Evolutionary conservation across 192 early-diverging fungal genomes (phyloP).

Genomic region (Spinellus fusiger): DNA sequence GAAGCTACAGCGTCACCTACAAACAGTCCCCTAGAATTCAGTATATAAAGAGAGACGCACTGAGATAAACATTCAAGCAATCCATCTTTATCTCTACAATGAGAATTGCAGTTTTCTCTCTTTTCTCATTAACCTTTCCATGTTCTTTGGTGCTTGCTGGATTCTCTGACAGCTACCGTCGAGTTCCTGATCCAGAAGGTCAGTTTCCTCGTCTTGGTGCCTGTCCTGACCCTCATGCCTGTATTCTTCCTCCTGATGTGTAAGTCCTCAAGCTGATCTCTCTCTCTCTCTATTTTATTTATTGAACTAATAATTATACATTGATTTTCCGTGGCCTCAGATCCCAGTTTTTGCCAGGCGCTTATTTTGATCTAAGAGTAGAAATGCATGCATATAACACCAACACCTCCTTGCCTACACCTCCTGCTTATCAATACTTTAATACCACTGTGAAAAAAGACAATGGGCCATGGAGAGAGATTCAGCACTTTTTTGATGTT

Average conservation of each 20-base stretch:
- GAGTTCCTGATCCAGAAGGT: slow-evolving; percentile 30
- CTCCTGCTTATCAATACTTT: slow-evolving; percentile 21
- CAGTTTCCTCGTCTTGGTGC: slow-evolving; percentile 45
- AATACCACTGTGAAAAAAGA: slow-evolving; percentile 45
- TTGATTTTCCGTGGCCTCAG: slow-evolving; percentile 11
- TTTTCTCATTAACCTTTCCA: slow-evolving; percentile 6
- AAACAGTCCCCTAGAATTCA: no score
- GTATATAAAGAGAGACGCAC: no score
- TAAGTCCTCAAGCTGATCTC: slow-evolving; percentile 11
- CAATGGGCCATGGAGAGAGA: slow-evolving; percentile 28
- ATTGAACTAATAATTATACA: neutral
- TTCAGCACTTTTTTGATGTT: slow-evolving; percentile 36
- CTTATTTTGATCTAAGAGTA: slow-evolving; percentile 55
- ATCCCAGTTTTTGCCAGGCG: slow-evolving; percentile 50
- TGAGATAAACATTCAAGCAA: no score
- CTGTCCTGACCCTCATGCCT: slow-evolving; percentile 38
- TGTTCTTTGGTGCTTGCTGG: slow-evolving; percentile 8
- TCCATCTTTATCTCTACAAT: no score
- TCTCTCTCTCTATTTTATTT: slow-evolving; percentile 3
- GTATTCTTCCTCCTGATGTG: slow-evolving; percentile 43
- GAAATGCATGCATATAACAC: slow-evolving; percentile 51
- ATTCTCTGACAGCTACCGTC: neutral
- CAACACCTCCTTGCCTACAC: slow-evolving; percentile 32
- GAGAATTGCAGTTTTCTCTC: slow-evolving; percentile 1
- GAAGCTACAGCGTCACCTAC: no score